phyloP scores from a whole-genome alignment of 495 filamentous ascomycete genomes.

The Acidomyces sp. region DNA sequence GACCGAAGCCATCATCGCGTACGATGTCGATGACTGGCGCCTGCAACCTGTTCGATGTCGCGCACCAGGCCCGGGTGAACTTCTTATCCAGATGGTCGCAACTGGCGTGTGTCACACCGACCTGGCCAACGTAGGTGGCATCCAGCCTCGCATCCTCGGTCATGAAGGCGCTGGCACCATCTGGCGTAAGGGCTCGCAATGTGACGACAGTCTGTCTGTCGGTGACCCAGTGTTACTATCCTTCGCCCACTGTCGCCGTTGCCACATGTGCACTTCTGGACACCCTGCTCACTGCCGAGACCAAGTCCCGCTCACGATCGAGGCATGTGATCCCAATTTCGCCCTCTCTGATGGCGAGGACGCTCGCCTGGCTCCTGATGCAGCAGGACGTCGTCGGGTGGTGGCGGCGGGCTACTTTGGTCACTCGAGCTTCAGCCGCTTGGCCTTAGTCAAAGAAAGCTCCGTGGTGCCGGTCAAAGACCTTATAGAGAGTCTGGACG shows the following conservation, averaged over 20 bases:
- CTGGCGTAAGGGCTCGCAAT: background rate
- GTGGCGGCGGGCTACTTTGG: slow-evolving; percentile 20
- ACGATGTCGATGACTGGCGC: too few relatives aligned
- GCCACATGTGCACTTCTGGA: slow-evolving; percentile 19
- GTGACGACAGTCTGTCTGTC: background rate
- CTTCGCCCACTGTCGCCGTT: slow-evolving; percentile 24
- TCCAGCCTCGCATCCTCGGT: slow-evolving; percentile 14
- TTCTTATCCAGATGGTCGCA: slow-evolving; percentile 19
- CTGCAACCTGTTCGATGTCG: too few relatives aligned
- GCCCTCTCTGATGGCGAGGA: slow-evolving; percentile 2
- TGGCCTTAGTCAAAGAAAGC: slow-evolving; percentile 21
- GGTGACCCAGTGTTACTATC: slow-evolving; percentile 25
- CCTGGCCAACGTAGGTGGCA: background rate
- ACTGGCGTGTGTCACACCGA: slow-evolving; percentile 19
- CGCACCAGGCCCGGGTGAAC: too few relatives aligned
- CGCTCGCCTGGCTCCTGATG: too few relatives aligned
- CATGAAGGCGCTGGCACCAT: slow-evolving; percentile 19
- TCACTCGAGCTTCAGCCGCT: slow-evolving; percentile 19
- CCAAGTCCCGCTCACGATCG: background rate
- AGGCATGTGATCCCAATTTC: background rate
- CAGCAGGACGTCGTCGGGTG: too few relatives aligned
- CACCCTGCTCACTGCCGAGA: slow-evolving; percentile 4
- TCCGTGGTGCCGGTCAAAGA: slow-evolving; percentile 22
- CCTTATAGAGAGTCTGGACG: slow-evolving; percentile 13
- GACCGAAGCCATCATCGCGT: too few relatives aligned